These are phyloP conservation scores for Ceratobasidium sp. DNA, from an alignment of 1,284 basidiomycete species.

Conservation along the genomic window DNA sequence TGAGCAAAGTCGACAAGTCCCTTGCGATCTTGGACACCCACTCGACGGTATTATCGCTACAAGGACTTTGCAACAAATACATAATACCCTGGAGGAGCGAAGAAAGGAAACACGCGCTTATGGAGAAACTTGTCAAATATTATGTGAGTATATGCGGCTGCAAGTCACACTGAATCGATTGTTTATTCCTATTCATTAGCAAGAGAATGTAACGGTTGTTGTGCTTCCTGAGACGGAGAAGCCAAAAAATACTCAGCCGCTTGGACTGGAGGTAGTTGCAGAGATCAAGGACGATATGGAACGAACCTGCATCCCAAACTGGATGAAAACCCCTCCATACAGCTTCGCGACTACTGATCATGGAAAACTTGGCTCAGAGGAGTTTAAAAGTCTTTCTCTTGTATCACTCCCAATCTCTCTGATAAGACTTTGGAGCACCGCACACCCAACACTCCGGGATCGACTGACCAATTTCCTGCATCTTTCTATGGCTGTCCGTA, in stretches of 20 bases:
- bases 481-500: conserved; percentile 8
- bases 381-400: not conserved
- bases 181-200: too few species aligned
- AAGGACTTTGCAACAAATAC: conserved; percentile 3
- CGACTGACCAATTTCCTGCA: conserved; percentile 26
- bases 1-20: not conserved
- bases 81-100: not conserved
- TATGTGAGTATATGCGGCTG: not conserved
- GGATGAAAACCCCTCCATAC: not conserved
- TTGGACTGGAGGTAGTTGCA: not conserved
- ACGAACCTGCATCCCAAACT: not conserved
- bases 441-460: not conserved
- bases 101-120: not conserved
- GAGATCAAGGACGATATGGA: not conserved
- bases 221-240: not conserved
- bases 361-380: not conserved
- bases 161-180: not conserved
- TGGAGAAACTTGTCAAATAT: not conserved
- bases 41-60: not conserved
- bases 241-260: not conserved
- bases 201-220: not conserved
- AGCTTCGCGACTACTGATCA: not conserved
- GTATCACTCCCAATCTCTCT: not conserved
- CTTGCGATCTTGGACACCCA: too few species aligned
- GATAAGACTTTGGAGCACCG: not conserved